phyloP scores from a whole-genome alignment of 23 red algal genomes.

The Pyropia yezoensis region DNA sequence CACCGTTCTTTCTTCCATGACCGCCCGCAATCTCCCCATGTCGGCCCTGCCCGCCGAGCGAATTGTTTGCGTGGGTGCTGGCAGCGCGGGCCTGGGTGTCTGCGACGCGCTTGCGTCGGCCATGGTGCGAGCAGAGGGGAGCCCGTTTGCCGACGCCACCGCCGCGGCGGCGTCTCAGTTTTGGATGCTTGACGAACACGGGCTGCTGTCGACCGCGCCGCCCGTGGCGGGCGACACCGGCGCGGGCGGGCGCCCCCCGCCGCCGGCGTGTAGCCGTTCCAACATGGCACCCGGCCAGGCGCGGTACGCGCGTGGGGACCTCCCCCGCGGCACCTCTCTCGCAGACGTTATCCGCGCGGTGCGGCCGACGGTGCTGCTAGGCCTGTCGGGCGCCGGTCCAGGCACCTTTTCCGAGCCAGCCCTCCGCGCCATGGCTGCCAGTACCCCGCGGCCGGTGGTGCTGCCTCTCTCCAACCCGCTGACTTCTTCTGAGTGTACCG shows the following conservation, averaged over 20 bases:
- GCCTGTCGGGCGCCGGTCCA: slow-evolving; percentile 53
- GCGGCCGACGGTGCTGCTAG: slow-evolving; percentile 84
- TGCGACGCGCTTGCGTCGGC: slow-evolving; percentile 52
- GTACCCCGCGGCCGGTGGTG: slow-evolving; percentile 63
- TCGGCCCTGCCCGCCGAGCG: slow-evolving; percentile 27
- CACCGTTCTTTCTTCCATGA: slow-evolving; percentile 65
- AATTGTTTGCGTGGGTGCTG: slow-evolving; percentile 90
- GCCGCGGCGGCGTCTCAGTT: slow-evolving; percentile 27
- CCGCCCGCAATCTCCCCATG: slow-evolving; percentile 16
- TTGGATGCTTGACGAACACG: slow-evolving; percentile 53
- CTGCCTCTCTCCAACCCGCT: slow-evolving; percentile 93
- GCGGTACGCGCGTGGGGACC: slow-evolving; percentile 22
- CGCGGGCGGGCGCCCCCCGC: neutral
- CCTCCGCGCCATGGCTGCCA: slow-evolving; percentile 61
- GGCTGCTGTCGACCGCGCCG: slow-evolving; percentile 12
- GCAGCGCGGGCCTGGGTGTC: slow-evolving; percentile 89
- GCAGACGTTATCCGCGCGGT: slow-evolving; percentile 42
- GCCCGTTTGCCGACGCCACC: neutral
- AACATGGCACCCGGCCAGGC: neutral
- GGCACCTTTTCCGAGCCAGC: slow-evolving; percentile 66
- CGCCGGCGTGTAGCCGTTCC: too few species aligned
- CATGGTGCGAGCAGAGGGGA: slow-evolving; percentile 30
- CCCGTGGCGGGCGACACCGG: neutral
- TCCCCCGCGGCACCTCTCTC: slow-evolving; percentile 43
- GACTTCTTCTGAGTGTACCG: slow-evolving; percentile 77